phyloP scores from a whole-genome alignment of 108 stramenopile genomes.

The Cylindrotheca fusiformis region DNA sequence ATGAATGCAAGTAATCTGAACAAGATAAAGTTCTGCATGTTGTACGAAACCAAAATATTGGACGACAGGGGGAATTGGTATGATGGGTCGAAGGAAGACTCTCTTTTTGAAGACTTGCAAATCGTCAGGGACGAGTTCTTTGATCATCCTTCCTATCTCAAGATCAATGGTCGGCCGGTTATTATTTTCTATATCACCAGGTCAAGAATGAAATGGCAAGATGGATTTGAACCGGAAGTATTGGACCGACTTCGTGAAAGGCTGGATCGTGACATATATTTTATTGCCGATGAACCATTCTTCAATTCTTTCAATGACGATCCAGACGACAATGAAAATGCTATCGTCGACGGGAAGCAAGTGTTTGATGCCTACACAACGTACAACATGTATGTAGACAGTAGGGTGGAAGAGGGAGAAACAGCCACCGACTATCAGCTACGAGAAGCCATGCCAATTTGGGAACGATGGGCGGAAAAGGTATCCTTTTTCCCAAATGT shows the following conservation, averaged over 20 bases:
- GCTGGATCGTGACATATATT: conserved; percentile 20
- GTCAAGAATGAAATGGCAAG: not conserved
- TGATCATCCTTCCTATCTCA: conserved; percentile 29
- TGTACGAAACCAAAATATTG: conserved; percentile 25
- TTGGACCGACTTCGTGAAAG: conserved; percentile 11
- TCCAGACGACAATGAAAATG: conserved; percentile 14
- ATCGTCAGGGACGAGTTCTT: conserved; percentile 16
- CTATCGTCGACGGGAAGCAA: conserved; percentile 4
- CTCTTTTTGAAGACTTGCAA: conserved; percentile 3
- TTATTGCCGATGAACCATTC: conserved; percentile 33
- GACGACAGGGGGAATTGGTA: conserved; percentile 1
- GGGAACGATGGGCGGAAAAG: conserved; percentile 22
- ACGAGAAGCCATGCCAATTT: conserved; percentile 23
- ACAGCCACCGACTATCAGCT: conserved; percentile 26
- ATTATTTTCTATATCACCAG: conserved; percentile 34
- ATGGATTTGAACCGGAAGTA: conserved; percentile 3
- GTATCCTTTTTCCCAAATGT: conserved; percentile 34
- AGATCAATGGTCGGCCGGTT: conserved; percentile 30
- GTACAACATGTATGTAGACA: conserved; percentile 29
- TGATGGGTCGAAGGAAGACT: conserved; percentile 5
- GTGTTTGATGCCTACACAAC: conserved; percentile 33
- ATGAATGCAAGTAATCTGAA: conserved; percentile 16
- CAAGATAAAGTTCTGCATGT: conserved; percentile 25
- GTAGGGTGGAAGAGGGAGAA: conserved; percentile 8
- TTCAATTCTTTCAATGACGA: not conserved